phyloP scores from a whole-genome alignment of 2,329 filamentous ascomycete genomes.

The Curvularia eragrostidis region DNA sequence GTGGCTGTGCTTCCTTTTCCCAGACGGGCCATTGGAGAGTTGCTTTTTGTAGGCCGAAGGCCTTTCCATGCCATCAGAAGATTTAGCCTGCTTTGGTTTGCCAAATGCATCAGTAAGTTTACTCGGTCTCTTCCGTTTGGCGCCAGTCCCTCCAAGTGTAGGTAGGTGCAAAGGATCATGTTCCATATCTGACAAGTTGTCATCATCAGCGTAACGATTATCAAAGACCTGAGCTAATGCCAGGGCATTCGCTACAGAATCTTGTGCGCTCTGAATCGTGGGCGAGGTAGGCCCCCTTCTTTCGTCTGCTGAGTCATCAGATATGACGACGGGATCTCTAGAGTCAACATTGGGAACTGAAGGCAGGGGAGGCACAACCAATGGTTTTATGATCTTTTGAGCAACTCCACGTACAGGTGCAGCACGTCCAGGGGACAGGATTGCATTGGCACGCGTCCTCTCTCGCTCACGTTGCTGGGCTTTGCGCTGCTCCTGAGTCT shows the following conservation, averaged over 20 bases:
- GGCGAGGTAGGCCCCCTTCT: conserved; percentile 8
- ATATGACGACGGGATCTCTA: conserved; percentile 38
- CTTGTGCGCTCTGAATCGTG: conserved; percentile 24
- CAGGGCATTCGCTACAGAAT: conserved; percentile 25
- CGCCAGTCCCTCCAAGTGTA: conserved; percentile 26
- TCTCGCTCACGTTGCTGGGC: conserved; percentile 26
- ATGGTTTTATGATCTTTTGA: conserved; percentile 31
- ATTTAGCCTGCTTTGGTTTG: conserved; percentile 26
- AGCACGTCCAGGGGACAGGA: conserved; percentile 30
- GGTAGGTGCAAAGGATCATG: conserved; percentile 53
- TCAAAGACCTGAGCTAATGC: conserved; percentile 36
- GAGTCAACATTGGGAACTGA: conserved; percentile 12
- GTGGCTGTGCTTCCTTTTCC: conserved; percentile 15
- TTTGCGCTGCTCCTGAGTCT: conserved; percentile 40
- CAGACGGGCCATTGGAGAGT: background rate
- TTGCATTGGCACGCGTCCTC: conserved; percentile 15
- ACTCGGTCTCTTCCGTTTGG: conserved; percentile 46
- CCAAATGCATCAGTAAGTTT: conserved; percentile 48
- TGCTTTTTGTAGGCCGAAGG: conserved; percentile 2
- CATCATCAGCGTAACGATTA: conserved; percentile 31
- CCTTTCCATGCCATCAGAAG: conserved; percentile 6
- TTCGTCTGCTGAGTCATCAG: conserved; percentile 46
- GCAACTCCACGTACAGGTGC: conserved; percentile 46
- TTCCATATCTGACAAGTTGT: conserved; percentile 52
- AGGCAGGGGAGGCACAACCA: conserved; percentile 3